Percentiles rank a stretch among this genome's conserved stretches.
Evolutionary conservation across 2,329 filamentous ascomycete species (phyloP).

Genomic region (Geosmithia morbida): DNA sequence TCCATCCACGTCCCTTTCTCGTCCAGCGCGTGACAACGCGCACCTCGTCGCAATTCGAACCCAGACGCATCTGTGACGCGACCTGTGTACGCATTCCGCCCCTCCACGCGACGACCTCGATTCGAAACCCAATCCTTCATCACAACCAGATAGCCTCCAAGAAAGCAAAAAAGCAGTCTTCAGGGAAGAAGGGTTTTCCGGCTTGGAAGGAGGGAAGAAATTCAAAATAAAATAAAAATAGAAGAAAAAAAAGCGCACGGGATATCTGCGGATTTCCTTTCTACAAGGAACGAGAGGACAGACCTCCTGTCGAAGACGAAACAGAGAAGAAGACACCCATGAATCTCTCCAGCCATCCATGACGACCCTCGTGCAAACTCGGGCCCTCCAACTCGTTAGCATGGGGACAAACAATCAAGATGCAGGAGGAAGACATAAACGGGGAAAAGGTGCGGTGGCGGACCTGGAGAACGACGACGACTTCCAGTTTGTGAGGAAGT

Average conservation of each 20-base stretch:
- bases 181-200: too few species aligned
- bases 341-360: conserved; percentile 38
- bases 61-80: conserved; percentile 1
- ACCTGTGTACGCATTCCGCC: neutral
- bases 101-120: conserved; percentile 1
- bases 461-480: conserved; percentile 63
- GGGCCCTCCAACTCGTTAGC: conserved; percentile 53
- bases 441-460: conserved; percentile 12
- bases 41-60: neutral
- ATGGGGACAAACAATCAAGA: conserved; percentile 32
- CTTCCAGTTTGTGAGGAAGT: conserved; percentile 57
- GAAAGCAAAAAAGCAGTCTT: too few species aligned
- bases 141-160: too few species aligned
- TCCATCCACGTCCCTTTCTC: too few species aligned
- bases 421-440: conserved; percentile 1
- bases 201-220: too few species aligned
- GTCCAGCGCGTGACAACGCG: too few species aligned
- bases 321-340: conserved; percentile 5
- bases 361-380: conserved; percentile 54
- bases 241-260: too few species aligned
- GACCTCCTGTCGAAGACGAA: too few species aligned
- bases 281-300: too few species aligned
- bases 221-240: too few species aligned
- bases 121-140: neutral
- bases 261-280: too few species aligned